Conservation (phyloP, 805 yeast species). For the Saccharomycopsis javanensis region DNA sequence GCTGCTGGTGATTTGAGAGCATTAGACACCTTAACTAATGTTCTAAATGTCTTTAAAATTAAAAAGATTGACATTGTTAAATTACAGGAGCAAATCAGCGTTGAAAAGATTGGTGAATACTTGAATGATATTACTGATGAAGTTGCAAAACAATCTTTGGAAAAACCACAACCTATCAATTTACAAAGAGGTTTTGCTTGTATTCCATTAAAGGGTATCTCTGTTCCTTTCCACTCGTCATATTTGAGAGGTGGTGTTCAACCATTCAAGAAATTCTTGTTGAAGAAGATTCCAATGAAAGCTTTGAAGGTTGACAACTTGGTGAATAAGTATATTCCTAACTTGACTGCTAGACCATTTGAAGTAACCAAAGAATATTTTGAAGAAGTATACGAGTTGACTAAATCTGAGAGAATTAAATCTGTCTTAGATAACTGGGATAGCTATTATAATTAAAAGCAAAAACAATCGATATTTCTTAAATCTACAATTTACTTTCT, state of each 20-base stretch:
- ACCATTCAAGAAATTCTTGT: slow-evolving; percentile 96
- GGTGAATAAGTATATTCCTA: slow-evolving; percentile 94
- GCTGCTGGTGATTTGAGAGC: slow-evolving; percentile 98
- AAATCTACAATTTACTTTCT: not conserved
- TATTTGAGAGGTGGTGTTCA: slow-evolving; percentile 97
- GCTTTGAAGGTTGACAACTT: slow-evolving; percentile 92
- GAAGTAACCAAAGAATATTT: slow-evolving; percentile 93
- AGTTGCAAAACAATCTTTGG: slow-evolving; percentile 68
- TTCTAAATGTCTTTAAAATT: slow-evolving; percentile 82
- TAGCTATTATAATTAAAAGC: slow-evolving; percentile 37
- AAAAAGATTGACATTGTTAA: slow-evolving; percentile 91
- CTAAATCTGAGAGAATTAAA: slow-evolving; percentile 86
- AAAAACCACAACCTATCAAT: slow-evolving; percentile 94
- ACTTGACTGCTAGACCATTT: slow-evolving; percentile 96
- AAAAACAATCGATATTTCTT: not conserved
- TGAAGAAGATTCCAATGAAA: slow-evolving; percentile 89
- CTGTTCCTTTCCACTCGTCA: slow-evolving; percentile 99
- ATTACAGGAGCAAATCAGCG: slow-evolving; percentile 68
- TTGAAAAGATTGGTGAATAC: slow-evolving; percentile 85
- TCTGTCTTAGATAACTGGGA: slow-evolving; percentile 94
- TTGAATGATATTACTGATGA: slow-evolving; percentile 81
- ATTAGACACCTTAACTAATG: slow-evolving; percentile 86
- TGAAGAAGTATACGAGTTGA: slow-evolving; percentile 87
- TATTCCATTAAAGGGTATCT: slow-evolving; percentile 95
- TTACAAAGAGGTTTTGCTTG: slow-evolving; percentile 97